phyloP scores from a whole-genome alignment of 352 stramenopile species.

The Globisporangium nodosum region DNA sequence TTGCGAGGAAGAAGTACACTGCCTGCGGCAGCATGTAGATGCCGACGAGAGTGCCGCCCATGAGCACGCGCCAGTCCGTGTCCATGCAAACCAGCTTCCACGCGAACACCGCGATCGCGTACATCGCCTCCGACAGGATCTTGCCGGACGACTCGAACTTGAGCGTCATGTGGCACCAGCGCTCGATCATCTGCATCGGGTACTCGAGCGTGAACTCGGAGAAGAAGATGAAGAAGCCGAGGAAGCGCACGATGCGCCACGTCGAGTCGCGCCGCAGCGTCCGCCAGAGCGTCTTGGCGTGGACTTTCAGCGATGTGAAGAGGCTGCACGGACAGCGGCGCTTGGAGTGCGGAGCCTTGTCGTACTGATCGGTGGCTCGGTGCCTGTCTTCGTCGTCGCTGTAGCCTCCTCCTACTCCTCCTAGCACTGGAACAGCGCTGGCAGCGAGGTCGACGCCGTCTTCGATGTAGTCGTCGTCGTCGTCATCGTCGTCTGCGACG shows the following conservation, averaged over 20 bases:
- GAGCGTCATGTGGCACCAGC: conserved; percentile 32
- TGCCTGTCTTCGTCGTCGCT: not conserved
- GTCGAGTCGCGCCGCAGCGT: conserved; percentile 32
- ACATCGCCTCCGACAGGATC: conserved; percentile 40
- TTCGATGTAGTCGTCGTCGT: not conserved
- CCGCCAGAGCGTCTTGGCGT: conserved; percentile 21
- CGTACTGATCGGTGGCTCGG: not conserved
- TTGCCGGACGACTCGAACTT: conserved; percentile 38
- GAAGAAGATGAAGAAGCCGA: conserved; percentile 54
- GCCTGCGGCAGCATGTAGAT: conserved; percentile 34
- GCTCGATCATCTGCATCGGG: conserved; percentile 32
- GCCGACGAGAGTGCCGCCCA: conserved; percentile 22
- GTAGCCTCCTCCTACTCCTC: not conserved
- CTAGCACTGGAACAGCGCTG: conserved; percentile 1
- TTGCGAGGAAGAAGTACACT: conserved; percentile 30
- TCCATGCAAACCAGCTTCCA: conserved; percentile 50
- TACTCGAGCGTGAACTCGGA: conserved; percentile 55
- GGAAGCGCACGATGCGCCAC: conserved; percentile 42
- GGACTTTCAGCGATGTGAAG: not conserved
- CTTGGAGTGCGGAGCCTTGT: not conserved
- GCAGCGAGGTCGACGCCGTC: not conserved
- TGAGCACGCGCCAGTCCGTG: conserved; percentile 32
- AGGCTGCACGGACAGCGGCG: not conserved
- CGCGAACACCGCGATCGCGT: conserved; percentile 27
- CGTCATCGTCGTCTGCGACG: not conserved